Evolutionary conservation across 2,329 filamentous ascomycete genomes (phyloP).

Genomic region (Exophiala mesophila): DNA sequence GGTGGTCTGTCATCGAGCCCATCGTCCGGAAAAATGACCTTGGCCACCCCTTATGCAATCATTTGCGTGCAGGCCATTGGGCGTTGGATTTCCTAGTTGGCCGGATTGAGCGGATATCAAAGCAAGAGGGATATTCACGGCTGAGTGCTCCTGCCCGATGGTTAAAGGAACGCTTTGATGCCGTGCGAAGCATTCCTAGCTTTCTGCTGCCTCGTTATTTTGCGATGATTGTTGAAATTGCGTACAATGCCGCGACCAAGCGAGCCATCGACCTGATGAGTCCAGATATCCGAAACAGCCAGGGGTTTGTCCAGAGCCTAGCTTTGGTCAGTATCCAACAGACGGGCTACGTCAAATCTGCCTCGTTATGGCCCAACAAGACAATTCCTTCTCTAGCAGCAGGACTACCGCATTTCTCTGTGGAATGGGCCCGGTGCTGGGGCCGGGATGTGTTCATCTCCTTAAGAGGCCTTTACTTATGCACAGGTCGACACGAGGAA

Average conservation of each 20-base stretch:
- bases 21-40: slow-evolving; percentile 87
- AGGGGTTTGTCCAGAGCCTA: slow-evolving; percentile 82
- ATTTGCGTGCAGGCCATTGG: slow-evolving; percentile 88
- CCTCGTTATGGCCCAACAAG: slow-evolving; percentile 82
- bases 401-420: slow-evolving; percentile 87
- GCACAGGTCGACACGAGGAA: slow-evolving; percentile 80
- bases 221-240: slow-evolving; percentile 78
- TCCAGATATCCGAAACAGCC: slow-evolving; percentile 69
- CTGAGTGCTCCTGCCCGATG: slow-evolving; percentile 66
- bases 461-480: slow-evolving; percentile 82
- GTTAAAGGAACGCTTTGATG: slow-evolving; percentile 79
- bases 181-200: slow-evolving; percentile 75
- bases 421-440: slow-evolving; percentile 95
- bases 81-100: slow-evolving; percentile 80
- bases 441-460: slow-evolving; percentile 97
- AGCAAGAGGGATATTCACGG: slow-evolving; percentile 56
- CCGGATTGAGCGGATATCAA: slow-evolving; percentile 67
- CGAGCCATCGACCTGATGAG: slow-evolving; percentile 74
- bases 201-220: slow-evolving; percentile 94
- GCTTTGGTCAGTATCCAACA: slow-evolving; percentile 90
- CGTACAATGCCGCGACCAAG: slow-evolving; percentile 78
- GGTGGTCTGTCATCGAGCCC: slow-evolving; percentile 86
- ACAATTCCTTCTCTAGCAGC: slow-evolving; percentile 82
- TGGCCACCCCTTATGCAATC: slow-evolving; percentile 87
- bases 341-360: slow-evolving; percentile 82